Evolutionary conservation across 2,329 filamentous ascomycete species (phyloP).

Genomic region (Knoxdaviesia proteae): DNA sequence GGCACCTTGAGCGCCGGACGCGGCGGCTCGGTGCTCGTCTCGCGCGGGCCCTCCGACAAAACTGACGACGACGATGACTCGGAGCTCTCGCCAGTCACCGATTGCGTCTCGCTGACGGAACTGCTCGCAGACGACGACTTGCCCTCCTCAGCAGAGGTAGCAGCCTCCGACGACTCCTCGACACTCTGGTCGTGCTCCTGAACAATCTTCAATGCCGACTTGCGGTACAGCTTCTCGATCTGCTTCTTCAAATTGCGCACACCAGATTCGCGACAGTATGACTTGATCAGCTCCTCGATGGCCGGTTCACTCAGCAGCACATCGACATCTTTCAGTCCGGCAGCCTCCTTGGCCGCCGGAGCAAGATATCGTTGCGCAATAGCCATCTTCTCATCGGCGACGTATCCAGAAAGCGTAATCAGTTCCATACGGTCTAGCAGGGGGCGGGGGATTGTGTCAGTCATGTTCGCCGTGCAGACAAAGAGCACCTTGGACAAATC

Average conservation of each 20-base stretch:
- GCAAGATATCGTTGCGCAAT: constrained; percentile 88
- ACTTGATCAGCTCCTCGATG: constrained; percentile 93
- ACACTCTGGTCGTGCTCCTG: constrained; percentile 77
- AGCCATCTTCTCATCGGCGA: constrained; percentile 96
- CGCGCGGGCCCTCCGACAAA: constrained; percentile 13
- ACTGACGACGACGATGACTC: constrained; percentile 6
- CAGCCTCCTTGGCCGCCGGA: constrained; percentile 83
- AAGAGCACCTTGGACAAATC: constrained; percentile 95
- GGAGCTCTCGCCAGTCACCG: constrained; percentile 8
- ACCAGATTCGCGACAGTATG: constrained; percentile 91
- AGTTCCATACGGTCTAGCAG: constrained; percentile 94
- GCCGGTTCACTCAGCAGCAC: constrained; percentile 73
- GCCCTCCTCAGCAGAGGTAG: constrained; percentile 5
- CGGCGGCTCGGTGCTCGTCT: constrained; percentile 48
- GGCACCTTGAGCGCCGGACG: constrained; percentile 66
- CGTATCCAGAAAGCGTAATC: constrained; percentile 88
- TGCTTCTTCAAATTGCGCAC: constrained; percentile 98
- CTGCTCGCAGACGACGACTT: constrained; percentile 3
- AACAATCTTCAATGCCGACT: constrained; percentile 92
- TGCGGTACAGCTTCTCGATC: constrained; percentile 97
- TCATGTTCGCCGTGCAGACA: constrained; percentile 98
- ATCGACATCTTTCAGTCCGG: constrained; percentile 74
- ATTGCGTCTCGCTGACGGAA: not conserved
- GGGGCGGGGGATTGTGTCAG: constrained; percentile 87
- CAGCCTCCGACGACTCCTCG: constrained; percentile 32